Base-by-base conservation (phyloP, 371 early-diverging fungal genomes). In the Conidiobolus incongruus region DNA sequence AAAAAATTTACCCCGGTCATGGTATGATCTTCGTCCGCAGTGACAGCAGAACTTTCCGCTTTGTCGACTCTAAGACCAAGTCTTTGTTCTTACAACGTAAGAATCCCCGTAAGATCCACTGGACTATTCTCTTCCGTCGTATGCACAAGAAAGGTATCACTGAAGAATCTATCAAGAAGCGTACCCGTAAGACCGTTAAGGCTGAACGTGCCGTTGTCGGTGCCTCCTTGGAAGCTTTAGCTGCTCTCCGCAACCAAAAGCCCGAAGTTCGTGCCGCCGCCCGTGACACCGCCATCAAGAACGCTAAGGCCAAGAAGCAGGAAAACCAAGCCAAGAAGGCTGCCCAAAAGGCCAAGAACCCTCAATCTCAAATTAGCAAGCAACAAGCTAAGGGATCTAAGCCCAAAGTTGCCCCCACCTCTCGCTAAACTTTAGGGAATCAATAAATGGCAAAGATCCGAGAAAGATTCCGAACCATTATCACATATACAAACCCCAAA, bases 1-100 rank as follows among this genome's bases (percentile, higher is more conserved):
- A 78, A 74, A 92, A 91, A 80, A 93, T 95, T 80, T 91, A 95
- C 77, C 95, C 95, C 50, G 84, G 85, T 60, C 85, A 86, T 68
- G 95, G 95, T 43, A 85, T 76, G 72, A 62, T 81, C 47, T 93
- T 68, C 59, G 81, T 95, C 61, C 82, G 86, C 50, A 52, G 64
- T 45, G 95, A 95, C 80, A 77, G 68, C 74, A 74, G 81, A 63
- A 73, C 73, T 52, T 92, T 81, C 89, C 88, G 83, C 52, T 88
- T 95, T 72, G 63, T 91, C 64, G 85, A 81, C 74, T 83, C 83
- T 51, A 95, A 95, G 80, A 64, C 72, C 56, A 85, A 87, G 65
- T 90, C 91, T 47, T 72, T 82, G 60, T 95, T 89, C 80, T 73
- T 83, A 48, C 91, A 91, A 70, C 75, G 79, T 57, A 71, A 80